Evolutionary conservation across 768 basidiomycete species (phyloP).

Genomic region (Hebeloma cylindrosporum): DNA sequence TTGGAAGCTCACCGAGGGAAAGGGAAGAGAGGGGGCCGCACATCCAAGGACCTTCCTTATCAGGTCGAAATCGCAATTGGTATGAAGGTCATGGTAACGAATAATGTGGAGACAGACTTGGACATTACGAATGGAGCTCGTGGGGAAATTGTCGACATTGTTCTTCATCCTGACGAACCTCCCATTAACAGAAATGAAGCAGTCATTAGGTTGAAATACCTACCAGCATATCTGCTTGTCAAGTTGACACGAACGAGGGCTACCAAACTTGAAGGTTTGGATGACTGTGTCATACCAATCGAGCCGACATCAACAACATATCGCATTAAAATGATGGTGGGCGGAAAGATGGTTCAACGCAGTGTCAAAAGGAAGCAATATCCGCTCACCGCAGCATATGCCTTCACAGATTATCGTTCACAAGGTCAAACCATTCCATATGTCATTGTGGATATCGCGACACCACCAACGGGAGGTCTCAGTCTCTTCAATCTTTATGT

Average conservation of each 20-base stretch:
- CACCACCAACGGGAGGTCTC: slow-evolving; percentile 25
- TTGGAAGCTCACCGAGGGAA: slow-evolving; percentile 7
- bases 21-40: slow-evolving; percentile 15
- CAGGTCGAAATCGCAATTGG: slow-evolving; percentile 34
- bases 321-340: slow-evolving; percentile 11
- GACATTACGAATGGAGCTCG: slow-evolving; percentile 41
- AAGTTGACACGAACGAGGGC: slow-evolving; percentile 21
- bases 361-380: slow-evolving; percentile 26
- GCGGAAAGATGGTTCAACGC: not conserved
- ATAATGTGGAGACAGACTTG: slow-evolving; percentile 36
- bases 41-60: slow-evolving; percentile 16
- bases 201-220: slow-evolving; percentile 27
- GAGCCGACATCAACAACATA: slow-evolving; percentile 5
- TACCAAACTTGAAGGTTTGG: slow-evolving; percentile 25
- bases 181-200: slow-evolving; percentile 2
- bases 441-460: slow-evolving; percentile 36
- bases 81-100: slow-evolving; percentile 37
- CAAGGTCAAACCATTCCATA: slow-evolving; percentile 40
- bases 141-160: slow-evolving; percentile 33
- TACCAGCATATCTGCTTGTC: slow-evolving; percentile 33
- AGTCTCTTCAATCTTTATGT: slow-evolving; percentile 34
- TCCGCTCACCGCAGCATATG: slow-evolving; percentile 34
- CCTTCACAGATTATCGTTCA: slow-evolving; percentile 40
- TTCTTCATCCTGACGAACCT: slow-evolving; percentile 32
- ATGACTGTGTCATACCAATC: slow-evolving; percentile 26